These are phyloP conservation scores for Suillus ampliporus DNA, from an alignment of 768 basidiomycete genomes.

Conservation along the genomic window DNA sequence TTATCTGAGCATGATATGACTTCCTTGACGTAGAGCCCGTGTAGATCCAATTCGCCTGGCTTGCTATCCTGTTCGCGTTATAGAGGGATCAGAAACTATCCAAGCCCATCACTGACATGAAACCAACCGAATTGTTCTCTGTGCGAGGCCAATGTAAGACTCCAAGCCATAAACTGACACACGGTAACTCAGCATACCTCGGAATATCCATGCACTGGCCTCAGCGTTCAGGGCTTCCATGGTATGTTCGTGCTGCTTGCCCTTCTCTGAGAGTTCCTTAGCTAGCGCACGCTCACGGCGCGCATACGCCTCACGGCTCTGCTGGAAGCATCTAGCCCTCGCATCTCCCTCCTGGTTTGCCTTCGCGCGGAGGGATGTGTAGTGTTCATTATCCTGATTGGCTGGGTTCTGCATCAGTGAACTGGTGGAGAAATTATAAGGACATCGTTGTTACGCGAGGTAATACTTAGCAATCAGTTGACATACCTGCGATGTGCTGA, in stretches of 20 bases:
- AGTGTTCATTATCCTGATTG: no score
- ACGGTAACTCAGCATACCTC: conserved; percentile 63
- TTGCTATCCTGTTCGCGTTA: conserved; percentile 57
- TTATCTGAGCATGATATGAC: conserved; percentile 78
- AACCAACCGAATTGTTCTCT: no score
- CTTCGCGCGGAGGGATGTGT: no score
- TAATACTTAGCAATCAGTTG: no score
- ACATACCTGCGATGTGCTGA: no score
- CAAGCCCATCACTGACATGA: neutral
- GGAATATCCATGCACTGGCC: conserved; percentile 88
- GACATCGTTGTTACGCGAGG: no score
- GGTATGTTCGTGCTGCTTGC: conserved; percentile 76
- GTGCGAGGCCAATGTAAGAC: no score
- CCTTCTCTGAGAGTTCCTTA: conserved; percentile 80
- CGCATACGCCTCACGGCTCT: conserved; percentile 76
- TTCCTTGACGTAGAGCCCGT: conserved; percentile 93
- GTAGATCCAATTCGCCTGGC: conserved; percentile 83
- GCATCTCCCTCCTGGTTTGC: no score
- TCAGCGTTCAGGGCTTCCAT: conserved; percentile 82
- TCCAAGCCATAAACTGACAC: conserved; percentile 1
- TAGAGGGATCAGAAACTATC: neutral
- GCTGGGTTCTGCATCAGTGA: no score
- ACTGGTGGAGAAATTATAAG: no score
- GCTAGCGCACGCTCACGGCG: conserved; percentile 77
- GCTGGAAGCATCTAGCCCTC: conserved; percentile 63